Base-by-base conservation (phyloP, 371 early-diverging fungal species). In the Mortierella sp. region DNA sequence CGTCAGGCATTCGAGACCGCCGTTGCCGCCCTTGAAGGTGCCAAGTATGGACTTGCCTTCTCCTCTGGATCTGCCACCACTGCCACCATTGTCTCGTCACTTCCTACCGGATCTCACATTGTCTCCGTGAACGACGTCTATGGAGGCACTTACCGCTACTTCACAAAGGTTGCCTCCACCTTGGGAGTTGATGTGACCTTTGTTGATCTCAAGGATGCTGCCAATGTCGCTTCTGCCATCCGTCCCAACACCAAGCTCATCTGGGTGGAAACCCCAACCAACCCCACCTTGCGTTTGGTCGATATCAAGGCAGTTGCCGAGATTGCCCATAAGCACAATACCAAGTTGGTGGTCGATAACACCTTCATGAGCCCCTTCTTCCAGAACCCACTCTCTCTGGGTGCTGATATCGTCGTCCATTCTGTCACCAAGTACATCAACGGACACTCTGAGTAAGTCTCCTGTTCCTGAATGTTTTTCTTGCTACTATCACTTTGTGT, bases 341-440 rank as follows among this genome's bases (percentile, higher is more conserved):
- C 89, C 50, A 66, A 90, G 59, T 82, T 97, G 42, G 97, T 96
- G n/a, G 97, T 98, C 42, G 98, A 98, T 86, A 98, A 97, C 89
- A 98, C 98, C n/a, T 98, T 98, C 83, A 89, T 98, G 92, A 87
- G 88, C 64, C 96, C 98, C 41, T 96, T 93, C 86, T 96, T 96
- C 92, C 97, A 97, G 83, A 93, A 90, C 78, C 98, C 98, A 10
- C 84, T 98, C 26, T 60, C 81, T 12, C 84, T 97, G 60, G 98
- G 98, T 58, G 98, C 98, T 46, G 98, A 98, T 80, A 86, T 98
- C 61, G 97, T 94, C n/a, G 93, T 97, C 24, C 98, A 98, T 86
- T 96, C 96, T n/a, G 96, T 95, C 28, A 97, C 98, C 49, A 98
- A 98, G 84, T 97, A 96, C 84, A 90, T 98, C 80, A 98, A 97